phyloP scores from a whole-genome alignment of 2,329 filamentous ascomycete species.

The Neonectria magnoliae region DNA sequence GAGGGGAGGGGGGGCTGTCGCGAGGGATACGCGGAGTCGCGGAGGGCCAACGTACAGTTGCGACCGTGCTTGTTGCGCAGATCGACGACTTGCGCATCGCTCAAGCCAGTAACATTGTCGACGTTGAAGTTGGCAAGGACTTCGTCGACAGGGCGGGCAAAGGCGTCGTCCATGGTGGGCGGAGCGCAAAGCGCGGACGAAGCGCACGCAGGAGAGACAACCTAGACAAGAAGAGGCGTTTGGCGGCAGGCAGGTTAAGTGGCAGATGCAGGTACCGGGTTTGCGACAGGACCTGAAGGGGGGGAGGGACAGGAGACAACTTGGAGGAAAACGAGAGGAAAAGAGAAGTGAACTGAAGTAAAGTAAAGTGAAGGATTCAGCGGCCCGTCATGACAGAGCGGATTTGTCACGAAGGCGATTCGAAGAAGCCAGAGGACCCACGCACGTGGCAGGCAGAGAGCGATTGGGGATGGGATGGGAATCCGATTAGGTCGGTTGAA shows the following conservation, averaged over 20 bases:
- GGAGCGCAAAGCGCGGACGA: conserved; percentile 35
- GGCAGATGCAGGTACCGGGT: conserved; percentile 17
- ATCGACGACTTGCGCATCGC: conserved; percentile 65
- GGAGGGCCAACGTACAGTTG: conserved; percentile 65
- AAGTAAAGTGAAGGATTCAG: conserved; percentile 24
- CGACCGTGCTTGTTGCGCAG: conserved; percentile 69
- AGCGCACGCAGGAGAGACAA: conserved; percentile 28
- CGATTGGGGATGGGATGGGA: conserved; percentile 22
- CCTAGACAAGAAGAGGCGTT: conserved; percentile 3
- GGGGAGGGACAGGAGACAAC: background rate
- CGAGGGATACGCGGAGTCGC: background rate
- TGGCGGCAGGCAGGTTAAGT: background rate
- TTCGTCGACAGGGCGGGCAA: conserved; percentile 64
- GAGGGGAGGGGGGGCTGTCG: conserved; percentile 17
- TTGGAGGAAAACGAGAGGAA: conserved; percentile 16
- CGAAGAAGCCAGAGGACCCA: conserved; percentile 34
- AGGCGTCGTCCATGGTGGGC: conserved; percentile 70
- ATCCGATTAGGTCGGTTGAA: conserved; percentile 13
- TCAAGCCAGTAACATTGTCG: conserved; percentile 64
- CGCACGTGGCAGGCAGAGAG: conserved; percentile 47
- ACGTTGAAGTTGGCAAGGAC: conserved; percentile 69
- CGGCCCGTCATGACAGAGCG: conserved; percentile 42
- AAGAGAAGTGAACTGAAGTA: conserved; percentile 14
- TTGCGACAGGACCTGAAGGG: background rate
- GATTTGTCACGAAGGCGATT: conserved; percentile 45